Percentiles rank a stretch among this genome's conserved stretches.
Conservation (phyloP, 2,329 filamentous ascomycete species). For the Emmonsiellopsis sp. region DNA sequence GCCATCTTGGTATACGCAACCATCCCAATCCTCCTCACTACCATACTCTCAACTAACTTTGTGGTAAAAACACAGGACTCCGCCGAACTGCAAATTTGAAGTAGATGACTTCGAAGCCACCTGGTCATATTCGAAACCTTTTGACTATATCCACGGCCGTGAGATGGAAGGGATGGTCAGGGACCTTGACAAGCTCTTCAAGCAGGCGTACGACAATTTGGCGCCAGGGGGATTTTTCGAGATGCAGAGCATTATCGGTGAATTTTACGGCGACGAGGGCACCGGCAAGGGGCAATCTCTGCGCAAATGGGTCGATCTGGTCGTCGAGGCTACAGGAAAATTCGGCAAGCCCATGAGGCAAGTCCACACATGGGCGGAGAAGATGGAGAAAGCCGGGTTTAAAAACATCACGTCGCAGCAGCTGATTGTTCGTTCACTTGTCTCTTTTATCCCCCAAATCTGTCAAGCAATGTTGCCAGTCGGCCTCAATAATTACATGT, state of each 20-base stretch:
- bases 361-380: constrained; percentile 29
- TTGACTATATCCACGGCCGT: constrained; percentile 23
- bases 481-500: too few relatives aligned
- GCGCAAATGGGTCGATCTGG: not conserved
- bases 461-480: too few relatives aligned
- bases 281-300: not conserved
- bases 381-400: constrained; percentile 46
- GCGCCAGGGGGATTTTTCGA: constrained; percentile 46
- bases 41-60: not conserved
- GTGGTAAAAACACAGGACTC: constrained; percentile 14
- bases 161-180: constrained; percentile 18
- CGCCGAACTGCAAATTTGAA: constrained; percentile 21
- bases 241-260: constrained; percentile 28
- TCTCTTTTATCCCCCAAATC: too few relatives aligned
- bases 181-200: constrained; percentile 16
- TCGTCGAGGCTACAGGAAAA: constrained; percentile 5
- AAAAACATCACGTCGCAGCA: constrained; percentile 41
- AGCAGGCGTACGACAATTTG: constrained; percentile 33
- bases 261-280: constrained; percentile 23
- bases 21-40: not conserved
- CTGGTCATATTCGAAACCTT: constrained; percentile 17
- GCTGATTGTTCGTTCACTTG: constrained; percentile 25
- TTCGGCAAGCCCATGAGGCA: constrained; percentile 28
- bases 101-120: constrained; percentile 21
- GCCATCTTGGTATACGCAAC: constrained; percentile 9